phyloP scores from a whole-genome alignment of 176 grass and related monocot genomes.

The Zoysia pacifica region DNA sequence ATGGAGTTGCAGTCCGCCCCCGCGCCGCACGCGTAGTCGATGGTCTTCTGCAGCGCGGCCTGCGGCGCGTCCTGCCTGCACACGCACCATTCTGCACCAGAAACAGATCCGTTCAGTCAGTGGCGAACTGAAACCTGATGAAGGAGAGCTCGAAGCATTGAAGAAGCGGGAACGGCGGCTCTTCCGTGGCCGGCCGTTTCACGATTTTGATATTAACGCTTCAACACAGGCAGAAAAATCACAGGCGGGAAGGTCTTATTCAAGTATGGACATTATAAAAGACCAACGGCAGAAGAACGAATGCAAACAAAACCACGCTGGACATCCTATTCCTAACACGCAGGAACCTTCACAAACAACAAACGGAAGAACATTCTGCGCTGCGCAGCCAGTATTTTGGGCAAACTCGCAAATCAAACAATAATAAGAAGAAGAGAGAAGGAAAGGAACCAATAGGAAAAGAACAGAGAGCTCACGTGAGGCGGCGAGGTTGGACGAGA shows the following conservation, averaged over 20 bases:
- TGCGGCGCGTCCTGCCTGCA: conserved; percentile 63
- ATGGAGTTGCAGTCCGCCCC: conserved; percentile 75
- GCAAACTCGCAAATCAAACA: neutral
- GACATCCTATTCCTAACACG: too few relatives aligned
- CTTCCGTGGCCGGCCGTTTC: conserved; percentile 14
- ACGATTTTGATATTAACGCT: too few relatives aligned
- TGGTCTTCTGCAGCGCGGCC: conserved; percentile 71
- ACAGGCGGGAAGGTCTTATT: neutral
- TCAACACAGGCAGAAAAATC: neutral
- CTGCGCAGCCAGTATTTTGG: neutral
- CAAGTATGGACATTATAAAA: too few relatives aligned
- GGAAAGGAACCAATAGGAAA: conserved; percentile 21
- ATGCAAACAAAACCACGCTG: neutral
- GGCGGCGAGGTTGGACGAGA: conserved; percentile 49
- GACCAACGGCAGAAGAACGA: too few relatives aligned
- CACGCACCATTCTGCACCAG: conserved; percentile 80
- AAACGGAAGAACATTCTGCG: neutral
- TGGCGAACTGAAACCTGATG: neutral
- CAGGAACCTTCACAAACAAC: too few relatives aligned
- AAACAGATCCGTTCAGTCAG: neutral
- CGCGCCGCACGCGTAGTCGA: conserved; percentile 92
- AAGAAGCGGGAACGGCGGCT: neutral
- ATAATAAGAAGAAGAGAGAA: neutral
- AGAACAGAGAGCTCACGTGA: conserved; percentile 54
- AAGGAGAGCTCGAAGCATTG: neutral